Evolutionary conservation across 2,329 filamentous ascomycete species (phyloP), one percentile per base, ranked within the genome.

Genomic region (Cephalotrichum gorgonifer): DNA sequence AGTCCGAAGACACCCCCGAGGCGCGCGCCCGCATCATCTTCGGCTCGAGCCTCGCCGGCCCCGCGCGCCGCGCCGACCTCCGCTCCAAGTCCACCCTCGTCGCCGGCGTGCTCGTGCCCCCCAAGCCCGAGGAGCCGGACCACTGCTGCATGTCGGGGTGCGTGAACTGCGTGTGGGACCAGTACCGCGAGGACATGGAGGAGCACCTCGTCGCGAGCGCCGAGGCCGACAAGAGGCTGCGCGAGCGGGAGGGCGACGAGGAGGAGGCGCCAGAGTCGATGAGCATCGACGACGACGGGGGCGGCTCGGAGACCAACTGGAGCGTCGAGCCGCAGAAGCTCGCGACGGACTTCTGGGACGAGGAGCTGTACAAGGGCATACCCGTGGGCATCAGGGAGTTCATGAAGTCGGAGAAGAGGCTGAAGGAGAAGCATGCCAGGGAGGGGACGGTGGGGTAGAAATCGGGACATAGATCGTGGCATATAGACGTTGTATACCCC

Each of bases 61-160:
- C 89, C 1, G 77, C 80, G 52, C 75, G 79, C 38, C 66, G 80
- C 6, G 74, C 73, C 3, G 73, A 78, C 42, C 74, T 81, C 31
- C 69, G 79, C 12, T 69, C 74, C 14, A 72, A 77, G 53, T 81
- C 81, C 45, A 78, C 71, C 8, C 71, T 80, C 52, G 72, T 96
- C 49, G 89, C 86, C 1, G 91, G 90, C 3, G 77, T 97, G 1
- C 67, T 80, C 17, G 85, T 97, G 4, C 93, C 93, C 2, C 90
- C 89, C 0, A 78, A 79, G 44, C 93, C 93, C 1, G 76, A 81
- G 44, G 91, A 98, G 66, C 93, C 93, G 3, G 93, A 97, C 60
- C 96, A 98, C 62, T 98, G 93, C 75, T 98, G 93, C 68, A 98
- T 98, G 93, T 93, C 87, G 60, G 93, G 93, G 3, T 98, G 93